phyloP scores from a whole-genome alignment of 306 rosid genomes.

The Abrus precatorius region DNA sequence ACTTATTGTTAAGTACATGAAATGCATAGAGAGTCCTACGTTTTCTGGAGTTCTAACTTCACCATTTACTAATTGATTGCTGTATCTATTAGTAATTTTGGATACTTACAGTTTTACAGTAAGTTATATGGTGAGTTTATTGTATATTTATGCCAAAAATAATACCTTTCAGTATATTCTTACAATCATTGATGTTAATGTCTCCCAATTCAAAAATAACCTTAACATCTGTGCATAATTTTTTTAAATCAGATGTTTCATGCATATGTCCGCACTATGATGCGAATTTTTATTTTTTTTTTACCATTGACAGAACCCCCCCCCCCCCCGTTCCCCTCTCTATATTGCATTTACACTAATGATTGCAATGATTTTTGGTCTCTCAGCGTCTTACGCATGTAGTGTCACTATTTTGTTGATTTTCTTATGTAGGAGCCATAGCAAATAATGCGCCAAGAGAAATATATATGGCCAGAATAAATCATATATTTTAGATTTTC shows the following conservation, averaged over 20 bases:
- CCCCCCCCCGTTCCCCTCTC: conserved; percentile 11
- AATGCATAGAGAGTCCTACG: not conserved
- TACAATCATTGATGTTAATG: not conserved
- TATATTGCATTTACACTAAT: conserved; percentile 64
- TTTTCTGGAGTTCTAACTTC: not conserved
- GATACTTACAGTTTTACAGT: conserved; percentile 54
- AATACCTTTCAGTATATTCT: not conserved
- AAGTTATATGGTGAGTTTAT: not conserved
- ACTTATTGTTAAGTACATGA: not conserved
- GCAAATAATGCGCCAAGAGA: not conserved
- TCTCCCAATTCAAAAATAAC: not conserved
- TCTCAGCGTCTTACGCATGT: conserved; percentile 1
- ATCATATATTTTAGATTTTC: conserved; percentile 11
- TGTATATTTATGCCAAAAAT: not conserved
- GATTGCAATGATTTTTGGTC: conserved; percentile 46
- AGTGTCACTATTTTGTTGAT: conserved; percentile 3
- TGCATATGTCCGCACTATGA: not conserved
- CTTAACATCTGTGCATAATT: not conserved
- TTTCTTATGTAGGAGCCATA: conserved; percentile 20
- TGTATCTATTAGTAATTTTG: not conserved
- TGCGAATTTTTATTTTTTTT: not conserved
- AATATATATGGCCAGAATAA: not conserved
- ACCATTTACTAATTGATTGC: not conserved
- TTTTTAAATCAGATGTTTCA: not conserved
- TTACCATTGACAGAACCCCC: not conserved